Conservation (phyloP, 2,329 filamentous ascomycete species). For the Trichoderma endophyticum region DNA sequence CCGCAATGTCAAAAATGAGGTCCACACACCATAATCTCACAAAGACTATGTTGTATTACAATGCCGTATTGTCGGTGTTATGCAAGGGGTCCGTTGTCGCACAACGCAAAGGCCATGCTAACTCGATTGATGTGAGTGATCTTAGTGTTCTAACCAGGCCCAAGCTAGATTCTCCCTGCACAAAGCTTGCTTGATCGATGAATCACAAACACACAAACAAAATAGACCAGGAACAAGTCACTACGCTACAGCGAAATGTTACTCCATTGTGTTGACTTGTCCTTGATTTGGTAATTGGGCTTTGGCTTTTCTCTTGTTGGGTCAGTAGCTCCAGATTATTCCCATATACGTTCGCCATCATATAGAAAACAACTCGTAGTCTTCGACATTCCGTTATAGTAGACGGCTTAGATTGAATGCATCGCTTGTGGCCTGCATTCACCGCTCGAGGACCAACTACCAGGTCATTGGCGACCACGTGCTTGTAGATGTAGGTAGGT, state of each 20-base stretch:
- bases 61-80: not conserved
- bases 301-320: not conserved
- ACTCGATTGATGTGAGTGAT: not conserved
- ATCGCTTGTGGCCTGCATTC: not conserved
- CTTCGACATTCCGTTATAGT: not conserved
- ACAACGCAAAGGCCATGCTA: not conserved
- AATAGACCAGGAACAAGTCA: not conserved
- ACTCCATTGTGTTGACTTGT: not conserved
- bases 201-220: not conserved
- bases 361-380: not conserved
- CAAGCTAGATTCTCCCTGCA: not conserved
- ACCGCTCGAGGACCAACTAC: not conserved
- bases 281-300: not conserved
- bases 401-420: not conserved
- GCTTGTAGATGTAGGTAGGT: not conserved
- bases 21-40: not conserved
- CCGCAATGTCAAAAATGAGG: not conserved
- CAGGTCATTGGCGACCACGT: not conserved
- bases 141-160: not conserved
- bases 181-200: not conserved
- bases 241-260: not conserved
- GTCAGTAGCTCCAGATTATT: not conserved
- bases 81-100: not conserved
- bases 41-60: not conserved
- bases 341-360: not conserved